Evolutionary conservation across 768 basidiomycete genomes (phyloP), one percentile per base, ranked within the genome.

Genomic region (Tulasnella sp.): DNA sequence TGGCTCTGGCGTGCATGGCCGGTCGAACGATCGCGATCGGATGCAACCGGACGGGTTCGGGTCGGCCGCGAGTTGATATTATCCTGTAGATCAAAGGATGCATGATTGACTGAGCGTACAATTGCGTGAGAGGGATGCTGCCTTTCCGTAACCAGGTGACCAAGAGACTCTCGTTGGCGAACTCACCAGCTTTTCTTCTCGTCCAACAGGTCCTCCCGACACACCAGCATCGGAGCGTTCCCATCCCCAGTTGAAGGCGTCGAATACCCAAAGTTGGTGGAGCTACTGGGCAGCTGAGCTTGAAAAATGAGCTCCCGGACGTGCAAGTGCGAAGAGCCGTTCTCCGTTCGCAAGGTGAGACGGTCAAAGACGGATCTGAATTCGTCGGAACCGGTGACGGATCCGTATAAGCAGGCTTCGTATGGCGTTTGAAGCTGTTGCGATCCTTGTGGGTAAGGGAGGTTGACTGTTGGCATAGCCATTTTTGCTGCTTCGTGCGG

Each of bases 1-100:
- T 39, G 34, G 88, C 85, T 80, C 92, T 88, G 77, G 90, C 91
- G 39, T 88, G 91, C 17, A 92, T 90, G 90, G 93, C 94, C 12
- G 93, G 92, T 70, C 93, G 87, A 68, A 95, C 93, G 3, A 93
- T 95, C 1, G 93, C 92, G 81, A 94, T 92, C 12, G 93, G 93
- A 79, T 94, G 91, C 19, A 91, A 90, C 67, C 93, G 88, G 14
- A 89, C 89, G n/a, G 91, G 90, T 82, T 94, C 93, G 71, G 93
- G 93, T 81, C 93, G 93, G 75, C 93, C 84, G 81, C 91, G 92
- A 31, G 93, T 92, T 81, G 90, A 93, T 19, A 95, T 82, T 11
- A 89, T 85, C 93, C 92, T 93, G 42, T 8, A 37, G 36, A 45
- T 22, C 14, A 72, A 45, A 39, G 31, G 29, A 22, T 34, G 58